A percentile compares a stretch with the other conserved stretches of the same genome.
phyloP scores from a whole-genome alignment of 1,284 basidiomycete genomes.

The Cryptococcus maquisensis region DNA sequence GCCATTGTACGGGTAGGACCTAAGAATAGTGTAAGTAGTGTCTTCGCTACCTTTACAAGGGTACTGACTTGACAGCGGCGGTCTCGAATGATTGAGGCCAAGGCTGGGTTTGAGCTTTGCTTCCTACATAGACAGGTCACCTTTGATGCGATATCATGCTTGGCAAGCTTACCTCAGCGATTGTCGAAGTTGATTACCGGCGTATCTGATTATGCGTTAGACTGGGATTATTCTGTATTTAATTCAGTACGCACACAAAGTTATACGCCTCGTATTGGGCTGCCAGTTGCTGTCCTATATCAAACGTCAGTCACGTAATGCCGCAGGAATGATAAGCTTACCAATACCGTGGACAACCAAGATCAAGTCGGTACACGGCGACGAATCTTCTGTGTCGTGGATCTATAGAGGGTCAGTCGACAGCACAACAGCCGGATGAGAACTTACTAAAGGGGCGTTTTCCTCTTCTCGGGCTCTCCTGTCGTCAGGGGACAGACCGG shows the following conservation, averaged over 20 bases:
- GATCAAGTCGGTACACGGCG: slow-evolving; percentile 52
- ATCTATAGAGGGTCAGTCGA: slow-evolving; percentile 14
- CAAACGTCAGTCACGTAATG: background rate
- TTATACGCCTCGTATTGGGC: slow-evolving; percentile 52
- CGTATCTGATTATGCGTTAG: slow-evolving; percentile 39
- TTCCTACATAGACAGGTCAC: slow-evolving; percentile 31
- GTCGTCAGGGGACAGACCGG: slow-evolving; percentile 3
- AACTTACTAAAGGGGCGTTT: slow-evolving; percentile 36
- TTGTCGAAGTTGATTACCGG: slow-evolving; percentile 52
- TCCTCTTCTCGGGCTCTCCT: slow-evolving; percentile 41
- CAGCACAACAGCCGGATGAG: background rate
- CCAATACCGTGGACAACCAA: slow-evolving; percentile 55
- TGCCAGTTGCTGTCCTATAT: slow-evolving; percentile 48
- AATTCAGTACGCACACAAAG: slow-evolving; percentile 41
- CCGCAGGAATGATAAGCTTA: slow-evolving; percentile 11
- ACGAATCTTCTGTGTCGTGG: slow-evolving; percentile 39
- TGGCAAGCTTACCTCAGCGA: slow-evolving; percentile 42
- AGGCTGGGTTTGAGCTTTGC: slow-evolving; percentile 49
- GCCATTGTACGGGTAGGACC: slow-evolving; percentile 57
- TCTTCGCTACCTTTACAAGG: too few species aligned
- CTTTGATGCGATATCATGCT: background rate
- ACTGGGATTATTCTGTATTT: background rate
- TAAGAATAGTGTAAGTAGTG: slow-evolving; percentile 15
- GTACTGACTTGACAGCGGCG: slow-evolving; percentile 45
- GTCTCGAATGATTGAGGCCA: slow-evolving; percentile 51